Evolutionary conservation across 129 eudicot genomes (phyloP).

Genomic region (Ambrosia trifida): DNA sequence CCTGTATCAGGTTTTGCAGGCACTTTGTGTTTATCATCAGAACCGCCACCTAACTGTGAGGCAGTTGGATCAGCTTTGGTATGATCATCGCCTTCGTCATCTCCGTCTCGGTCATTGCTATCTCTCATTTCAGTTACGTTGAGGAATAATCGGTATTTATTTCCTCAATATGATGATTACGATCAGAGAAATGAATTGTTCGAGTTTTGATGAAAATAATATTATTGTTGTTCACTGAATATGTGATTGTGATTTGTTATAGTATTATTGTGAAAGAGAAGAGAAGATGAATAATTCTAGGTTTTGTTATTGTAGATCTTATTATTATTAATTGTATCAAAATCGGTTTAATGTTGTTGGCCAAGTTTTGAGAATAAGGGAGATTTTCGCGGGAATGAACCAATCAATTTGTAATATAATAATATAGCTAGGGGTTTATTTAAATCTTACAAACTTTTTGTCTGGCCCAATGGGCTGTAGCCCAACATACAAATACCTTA

Average conservation of each 20-base stretch:
- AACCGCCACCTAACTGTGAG: slow-evolving; percentile 24
- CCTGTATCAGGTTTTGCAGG: slow-evolving; percentile 31
- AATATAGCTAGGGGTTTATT: too few species aligned
- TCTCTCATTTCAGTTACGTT: slow-evolving; percentile 29
- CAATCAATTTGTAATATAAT: too few species aligned
- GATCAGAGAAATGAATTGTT: slow-evolving; percentile 23
- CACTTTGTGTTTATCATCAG: background rate
- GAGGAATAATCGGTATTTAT: slow-evolving; percentile 41
- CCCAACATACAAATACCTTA: too few species aligned
- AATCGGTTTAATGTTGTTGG: too few species aligned
- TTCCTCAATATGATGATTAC: slow-evolving; percentile 54
- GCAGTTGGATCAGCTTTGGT: background rate
- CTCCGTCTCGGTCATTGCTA: slow-evolving; percentile 15
- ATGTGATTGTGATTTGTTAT: slow-evolving; percentile 17
- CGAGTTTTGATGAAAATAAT: slow-evolving; percentile 13
- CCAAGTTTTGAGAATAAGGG: too few species aligned
- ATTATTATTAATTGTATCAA: too few species aligned
- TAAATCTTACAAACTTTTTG: too few species aligned
- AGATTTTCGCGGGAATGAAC: too few species aligned
- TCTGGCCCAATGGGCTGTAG: too few species aligned
- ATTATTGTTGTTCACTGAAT: slow-evolving; percentile 7
- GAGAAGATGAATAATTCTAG: too few species aligned
- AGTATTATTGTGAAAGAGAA: too few species aligned
- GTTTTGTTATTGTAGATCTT: too few species aligned
- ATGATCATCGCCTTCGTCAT: slow-evolving; percentile 24